Evolutionary conservation across 2,329 filamentous ascomycete genomes (phyloP).

Genomic region (Neoarthrinium moseri): DNA sequence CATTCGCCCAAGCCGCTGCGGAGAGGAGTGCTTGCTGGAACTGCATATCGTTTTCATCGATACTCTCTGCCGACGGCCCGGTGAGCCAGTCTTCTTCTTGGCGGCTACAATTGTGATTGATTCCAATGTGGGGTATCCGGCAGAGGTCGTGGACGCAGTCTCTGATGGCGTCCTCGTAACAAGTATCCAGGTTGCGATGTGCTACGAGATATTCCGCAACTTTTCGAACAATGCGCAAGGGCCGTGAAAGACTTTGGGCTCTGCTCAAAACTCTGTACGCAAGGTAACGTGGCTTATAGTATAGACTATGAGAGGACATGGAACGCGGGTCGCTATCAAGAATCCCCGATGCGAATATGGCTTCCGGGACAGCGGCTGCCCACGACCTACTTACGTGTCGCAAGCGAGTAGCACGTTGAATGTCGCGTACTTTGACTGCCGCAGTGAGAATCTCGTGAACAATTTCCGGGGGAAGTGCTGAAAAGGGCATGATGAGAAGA

Average conservation of each 20-base stretch:
- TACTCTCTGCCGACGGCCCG: too few relatives aligned
- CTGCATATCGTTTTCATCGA: too few relatives aligned
- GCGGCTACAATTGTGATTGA: too few relatives aligned
- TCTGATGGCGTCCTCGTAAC: too few relatives aligned
- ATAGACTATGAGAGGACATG: background rate
- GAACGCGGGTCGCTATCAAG: background rate
- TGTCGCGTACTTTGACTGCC: background rate
- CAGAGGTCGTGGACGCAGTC: too few relatives aligned
- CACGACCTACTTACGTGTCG: background rate
- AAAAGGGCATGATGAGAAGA: too few relatives aligned
- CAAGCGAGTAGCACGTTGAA: background rate
- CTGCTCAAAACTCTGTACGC: background rate
- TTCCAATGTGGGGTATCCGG: too few relatives aligned
- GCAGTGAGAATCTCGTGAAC: background rate
- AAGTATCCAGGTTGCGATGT: background rate
- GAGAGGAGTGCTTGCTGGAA: too few relatives aligned
- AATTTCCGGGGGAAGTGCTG: slow-evolving; percentile 2
- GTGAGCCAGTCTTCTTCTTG: too few relatives aligned
- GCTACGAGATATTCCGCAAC: background rate
- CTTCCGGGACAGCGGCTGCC: background rate
- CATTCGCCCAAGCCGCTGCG: too few relatives aligned
- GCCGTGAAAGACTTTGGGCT: background rate
- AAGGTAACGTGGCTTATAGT: background rate
- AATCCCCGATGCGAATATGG: slow-evolving; percentile 1
- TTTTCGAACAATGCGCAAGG: background rate